These are phyloP conservation scores for Suillus subalutaceus DNA, from an alignment of 768 basidiomycete species.

Conservation along the genomic window DNA sequence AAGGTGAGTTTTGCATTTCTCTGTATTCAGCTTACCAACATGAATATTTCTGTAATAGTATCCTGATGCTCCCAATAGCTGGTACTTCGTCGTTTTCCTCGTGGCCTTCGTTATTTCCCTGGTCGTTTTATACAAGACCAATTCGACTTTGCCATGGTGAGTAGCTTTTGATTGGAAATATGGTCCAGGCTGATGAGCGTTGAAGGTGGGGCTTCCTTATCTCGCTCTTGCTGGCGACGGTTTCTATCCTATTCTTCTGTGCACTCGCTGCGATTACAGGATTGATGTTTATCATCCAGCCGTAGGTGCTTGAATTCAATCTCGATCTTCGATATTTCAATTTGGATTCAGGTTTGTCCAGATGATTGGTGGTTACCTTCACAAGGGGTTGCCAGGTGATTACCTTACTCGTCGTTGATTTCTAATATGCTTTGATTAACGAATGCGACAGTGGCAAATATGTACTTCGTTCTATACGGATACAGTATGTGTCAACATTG, in stretches of 20 bases:
- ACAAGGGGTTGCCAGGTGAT: slow-evolving; percentile 28
- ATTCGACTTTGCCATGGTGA: slow-evolving; percentile 52
- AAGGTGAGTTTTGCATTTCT: slow-evolving; percentile 35
- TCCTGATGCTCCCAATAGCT: slow-evolving; percentile 24
- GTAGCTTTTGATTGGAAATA: slow-evolving; percentile 5
- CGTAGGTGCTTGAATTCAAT: slow-evolving; percentile 16
- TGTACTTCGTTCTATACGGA: slow-evolving; percentile 46
- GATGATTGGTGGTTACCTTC: slow-evolving; percentile 42
- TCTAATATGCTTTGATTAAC: background rate
- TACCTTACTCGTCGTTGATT: background rate
- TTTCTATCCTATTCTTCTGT: slow-evolving; percentile 52
- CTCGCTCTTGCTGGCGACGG: slow-evolving; percentile 42
- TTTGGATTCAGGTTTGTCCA: slow-evolving; percentile 42
- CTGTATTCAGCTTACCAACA: background rate
- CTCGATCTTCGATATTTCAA: background rate
- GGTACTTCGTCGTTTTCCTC: slow-evolving; percentile 25
- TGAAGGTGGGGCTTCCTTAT: slow-evolving; percentile 52
- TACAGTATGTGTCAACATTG: slow-evolving; percentile 36
- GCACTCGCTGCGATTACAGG: slow-evolving; percentile 50
- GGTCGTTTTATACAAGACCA: slow-evolving; percentile 35
- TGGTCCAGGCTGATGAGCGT: background rate
- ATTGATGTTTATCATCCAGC: slow-evolving; percentile 46
- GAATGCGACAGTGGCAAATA: slow-evolving; percentile 28
- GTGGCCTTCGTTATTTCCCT: slow-evolving; percentile 1
- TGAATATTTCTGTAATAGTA: slow-evolving; percentile 16